phyloP scores from a whole-genome alignment of 352 stramenopile species.

The Pythium aquatile region DNA sequence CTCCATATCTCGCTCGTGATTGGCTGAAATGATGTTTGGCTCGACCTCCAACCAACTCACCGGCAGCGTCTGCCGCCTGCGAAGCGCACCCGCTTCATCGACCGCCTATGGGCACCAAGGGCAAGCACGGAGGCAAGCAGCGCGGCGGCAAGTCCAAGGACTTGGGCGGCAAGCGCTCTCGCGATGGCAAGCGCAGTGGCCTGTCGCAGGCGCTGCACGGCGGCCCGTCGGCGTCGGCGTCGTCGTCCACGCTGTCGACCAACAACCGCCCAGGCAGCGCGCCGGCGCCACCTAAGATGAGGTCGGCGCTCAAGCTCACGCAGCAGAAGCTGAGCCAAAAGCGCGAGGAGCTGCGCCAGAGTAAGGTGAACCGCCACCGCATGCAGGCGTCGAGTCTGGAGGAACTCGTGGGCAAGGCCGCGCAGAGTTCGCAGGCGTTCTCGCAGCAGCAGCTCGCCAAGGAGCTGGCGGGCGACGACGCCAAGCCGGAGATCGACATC shows the following conservation, averaged over 20 bases:
- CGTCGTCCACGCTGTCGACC: neutral
- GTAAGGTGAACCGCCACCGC: conserved; percentile 47
- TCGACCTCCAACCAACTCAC: conserved; percentile 1
- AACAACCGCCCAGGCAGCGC: conserved; percentile 23
- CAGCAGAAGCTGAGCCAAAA: conserved; percentile 54
- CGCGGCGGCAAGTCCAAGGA: conserved; percentile 18
- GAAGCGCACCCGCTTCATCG: neutral
- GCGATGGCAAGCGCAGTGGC: conserved; percentile 20
- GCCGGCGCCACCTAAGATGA: conserved; percentile 32
- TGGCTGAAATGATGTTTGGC: conserved; percentile 4
- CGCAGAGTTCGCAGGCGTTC: conserved; percentile 43
- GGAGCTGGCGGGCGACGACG: conserved; percentile 22
- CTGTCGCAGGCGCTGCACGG: conserved; percentile 18
- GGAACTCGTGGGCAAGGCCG: conserved; percentile 46
- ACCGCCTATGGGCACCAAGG: conserved; percentile 21
- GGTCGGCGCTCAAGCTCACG: conserved; percentile 36
- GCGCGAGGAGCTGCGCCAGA: conserved; percentile 59
- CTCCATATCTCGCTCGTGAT: neutral
- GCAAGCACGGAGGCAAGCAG: conserved; percentile 14
- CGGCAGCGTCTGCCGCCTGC: neutral
- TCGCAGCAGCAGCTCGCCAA: conserved; percentile 34
- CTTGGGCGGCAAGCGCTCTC: conserved; percentile 13
- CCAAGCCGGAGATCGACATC: conserved; percentile 42
- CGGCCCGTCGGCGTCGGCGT: neutral
- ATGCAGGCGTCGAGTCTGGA: conserved; percentile 42